These are phyloP conservation scores for Neopestalotiopsis sp. DNA, from an alignment of 2,329 filamentous ascomycete genomes.

Conservation along the genomic window DNA sequence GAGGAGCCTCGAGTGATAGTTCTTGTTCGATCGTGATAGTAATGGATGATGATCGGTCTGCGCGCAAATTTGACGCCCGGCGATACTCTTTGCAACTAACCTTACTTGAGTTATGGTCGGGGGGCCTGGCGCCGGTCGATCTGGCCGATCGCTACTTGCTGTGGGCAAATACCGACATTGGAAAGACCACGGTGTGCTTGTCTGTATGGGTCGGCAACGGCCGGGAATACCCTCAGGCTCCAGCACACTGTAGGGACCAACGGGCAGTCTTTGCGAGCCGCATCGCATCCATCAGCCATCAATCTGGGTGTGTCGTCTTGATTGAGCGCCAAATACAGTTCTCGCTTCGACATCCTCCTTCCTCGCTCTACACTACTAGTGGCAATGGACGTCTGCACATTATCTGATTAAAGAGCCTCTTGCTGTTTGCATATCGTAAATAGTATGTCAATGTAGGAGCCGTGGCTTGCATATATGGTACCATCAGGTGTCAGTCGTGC, in stretches of 20 bases:
- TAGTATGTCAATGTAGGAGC: background rate
- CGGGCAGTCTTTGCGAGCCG: background rate
- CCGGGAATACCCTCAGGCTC: constrained; percentile 1
- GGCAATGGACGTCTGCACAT: no score
- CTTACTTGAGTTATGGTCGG: background rate
- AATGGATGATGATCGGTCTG: background rate
- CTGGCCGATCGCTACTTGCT: constrained; percentile 15
- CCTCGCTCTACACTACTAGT: background rate
- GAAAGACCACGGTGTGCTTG: background rate
- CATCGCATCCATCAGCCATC: background rate
- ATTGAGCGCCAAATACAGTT: background rate
- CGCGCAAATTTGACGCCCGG: background rate
- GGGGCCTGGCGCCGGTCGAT: constrained; percentile 12
- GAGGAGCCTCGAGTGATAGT: no score
- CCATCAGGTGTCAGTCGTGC: background rate
- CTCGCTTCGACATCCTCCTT: background rate
- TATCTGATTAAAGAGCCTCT: background rate
- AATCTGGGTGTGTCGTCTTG: background rate
- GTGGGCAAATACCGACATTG: constrained; percentile 5
- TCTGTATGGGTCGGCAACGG: constrained; percentile 5
- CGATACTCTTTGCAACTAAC: background rate
- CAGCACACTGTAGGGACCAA: background rate
- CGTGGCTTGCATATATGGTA: background rate
- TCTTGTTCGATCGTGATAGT: no score
- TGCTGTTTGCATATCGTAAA: background rate